A percentile compares a stretch with the other conserved stretches of the same genome.
Evolutionary conservation across 129 eudicot species (phyloP).

Genomic region (Arctium lappa): DNA sequence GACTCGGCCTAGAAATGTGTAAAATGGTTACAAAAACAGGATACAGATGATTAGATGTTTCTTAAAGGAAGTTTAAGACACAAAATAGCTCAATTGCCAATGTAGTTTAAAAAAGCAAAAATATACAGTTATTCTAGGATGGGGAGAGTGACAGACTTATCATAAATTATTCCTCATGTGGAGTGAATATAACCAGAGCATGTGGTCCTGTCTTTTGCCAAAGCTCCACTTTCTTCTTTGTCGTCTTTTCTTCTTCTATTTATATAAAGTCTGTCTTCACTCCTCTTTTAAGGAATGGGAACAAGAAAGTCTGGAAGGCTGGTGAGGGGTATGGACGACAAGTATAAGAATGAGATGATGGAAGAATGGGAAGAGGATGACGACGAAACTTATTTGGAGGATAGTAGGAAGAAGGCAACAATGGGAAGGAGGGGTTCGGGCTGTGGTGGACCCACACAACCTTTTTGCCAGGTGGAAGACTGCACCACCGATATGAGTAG

Average conservation of each 20-base stretch:
- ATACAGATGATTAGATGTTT: not conserved
- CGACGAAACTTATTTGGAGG: constrained; percentile 40
- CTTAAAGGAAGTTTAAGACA: not conserved
- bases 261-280: not conserved
- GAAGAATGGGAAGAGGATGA: constrained; percentile 48
- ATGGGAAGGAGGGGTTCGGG: constrained; percentile 46
- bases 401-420: constrained; percentile 33
- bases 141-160: constrained; percentile 13
- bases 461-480: constrained; percentile 65
- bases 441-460: constrained; percentile 44
- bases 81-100: not conserved
- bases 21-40: not conserved
- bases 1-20: not conserved
- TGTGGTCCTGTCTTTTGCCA: constrained; percentile 55
- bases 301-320: constrained; percentile 31
- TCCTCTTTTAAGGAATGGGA: constrained; percentile 30
- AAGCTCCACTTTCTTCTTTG: constrained; percentile 27
- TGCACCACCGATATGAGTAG: constrained; percentile 60
- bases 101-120: not conserved
- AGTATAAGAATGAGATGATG: constrained; percentile 36
- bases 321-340: constrained; percentile 39
- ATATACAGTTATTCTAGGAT: not conserved
- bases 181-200: constrained; percentile 31
- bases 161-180: constrained; percentile 26
- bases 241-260: not conserved